Evolutionary conservation across 2,329 filamentous ascomycete genomes (phyloP).

Genomic region (Coniochaeta sp.): DNA sequence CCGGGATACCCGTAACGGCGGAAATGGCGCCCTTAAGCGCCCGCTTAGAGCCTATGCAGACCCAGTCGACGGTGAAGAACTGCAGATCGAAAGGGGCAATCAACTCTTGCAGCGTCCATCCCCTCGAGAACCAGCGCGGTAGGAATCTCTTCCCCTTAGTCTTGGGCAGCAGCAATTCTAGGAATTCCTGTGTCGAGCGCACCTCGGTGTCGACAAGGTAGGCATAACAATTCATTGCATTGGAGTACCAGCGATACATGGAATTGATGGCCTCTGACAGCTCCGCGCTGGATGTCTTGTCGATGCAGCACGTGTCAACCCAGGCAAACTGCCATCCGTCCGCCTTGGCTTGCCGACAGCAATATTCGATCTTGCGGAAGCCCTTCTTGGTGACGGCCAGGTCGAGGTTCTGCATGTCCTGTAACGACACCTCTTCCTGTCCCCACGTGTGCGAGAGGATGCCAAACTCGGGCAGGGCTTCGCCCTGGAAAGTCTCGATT

Average conservation of each 20-base stretch:
- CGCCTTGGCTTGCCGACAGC: background rate
- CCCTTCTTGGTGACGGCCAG: background rate
- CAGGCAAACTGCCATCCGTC: background rate
- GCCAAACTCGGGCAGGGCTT: background rate
- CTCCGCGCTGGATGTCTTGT: slow-evolving; percentile 2
- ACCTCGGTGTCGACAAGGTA: background rate
- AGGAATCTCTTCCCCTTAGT: background rate
- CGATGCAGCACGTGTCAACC: slow-evolving; percentile 3
- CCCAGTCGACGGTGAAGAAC: background rate
- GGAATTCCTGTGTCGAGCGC: background rate
- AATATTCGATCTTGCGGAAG: background rate
- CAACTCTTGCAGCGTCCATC: slow-evolving; percentile 1
- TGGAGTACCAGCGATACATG: slow-evolving; percentile 1
- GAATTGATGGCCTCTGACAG: slow-evolving; percentile 3
- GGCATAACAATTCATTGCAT: background rate
- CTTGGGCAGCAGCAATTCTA: background rate
- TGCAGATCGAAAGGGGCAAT: background rate
- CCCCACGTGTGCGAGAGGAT: background rate
- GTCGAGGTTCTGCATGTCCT: background rate
- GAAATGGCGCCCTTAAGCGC: background rate
- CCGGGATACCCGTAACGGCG: background rate
- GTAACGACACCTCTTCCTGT: background rate
- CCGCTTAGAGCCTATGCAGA: background rate
- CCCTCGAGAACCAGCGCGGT: background rate
- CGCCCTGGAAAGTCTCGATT: background rate